Evolutionary conservation across 768 basidiomycete species (phyloP).

Genomic region (Mycena maculata): DNA sequence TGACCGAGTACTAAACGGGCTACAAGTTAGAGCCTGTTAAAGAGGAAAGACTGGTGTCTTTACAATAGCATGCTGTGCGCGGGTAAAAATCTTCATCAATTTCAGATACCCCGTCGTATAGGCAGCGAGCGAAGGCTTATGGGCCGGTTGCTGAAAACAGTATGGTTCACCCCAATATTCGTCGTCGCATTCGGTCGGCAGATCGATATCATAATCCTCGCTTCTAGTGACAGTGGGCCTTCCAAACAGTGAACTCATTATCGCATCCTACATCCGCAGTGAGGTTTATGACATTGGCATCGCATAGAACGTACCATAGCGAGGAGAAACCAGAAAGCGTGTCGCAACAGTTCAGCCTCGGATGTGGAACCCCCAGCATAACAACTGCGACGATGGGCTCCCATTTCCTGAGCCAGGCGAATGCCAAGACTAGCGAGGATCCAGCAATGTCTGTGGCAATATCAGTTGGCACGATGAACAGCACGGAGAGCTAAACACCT

Average conservation of each 20-base stretch:
- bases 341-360: constrained; percentile 8
- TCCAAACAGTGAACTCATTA: constrained; percentile 15
- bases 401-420: constrained; percentile 22
- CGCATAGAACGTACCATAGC: not conserved
- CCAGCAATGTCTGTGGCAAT: not conserved
- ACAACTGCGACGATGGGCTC: constrained; percentile 13
- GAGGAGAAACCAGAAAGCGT: constrained; percentile 16
- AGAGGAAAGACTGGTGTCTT: not conserved
- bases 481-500: not conserved
- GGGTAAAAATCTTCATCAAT: constrained; percentile 14
- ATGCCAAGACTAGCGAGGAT: constrained; percentile 4
- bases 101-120: constrained; percentile 12
- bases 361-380: not conserved
- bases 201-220: constrained; percentile 22
- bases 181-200: constrained; percentile 19
- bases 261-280: constrained; percentile 4
- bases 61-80: constrained; percentile 18
- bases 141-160: constrained; percentile 14
- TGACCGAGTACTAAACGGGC: constrained; percentile 12
- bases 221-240: constrained; percentile 2
- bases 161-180: constrained; percentile 20
- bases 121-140: not conserved
- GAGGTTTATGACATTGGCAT: not conserved
- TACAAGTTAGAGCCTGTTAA: not conserved
- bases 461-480: not conserved